Evolutionary conservation across 192 early-diverging fungal species (phyloP).

Genomic region (Cladochytrium replicatum): DNA sequence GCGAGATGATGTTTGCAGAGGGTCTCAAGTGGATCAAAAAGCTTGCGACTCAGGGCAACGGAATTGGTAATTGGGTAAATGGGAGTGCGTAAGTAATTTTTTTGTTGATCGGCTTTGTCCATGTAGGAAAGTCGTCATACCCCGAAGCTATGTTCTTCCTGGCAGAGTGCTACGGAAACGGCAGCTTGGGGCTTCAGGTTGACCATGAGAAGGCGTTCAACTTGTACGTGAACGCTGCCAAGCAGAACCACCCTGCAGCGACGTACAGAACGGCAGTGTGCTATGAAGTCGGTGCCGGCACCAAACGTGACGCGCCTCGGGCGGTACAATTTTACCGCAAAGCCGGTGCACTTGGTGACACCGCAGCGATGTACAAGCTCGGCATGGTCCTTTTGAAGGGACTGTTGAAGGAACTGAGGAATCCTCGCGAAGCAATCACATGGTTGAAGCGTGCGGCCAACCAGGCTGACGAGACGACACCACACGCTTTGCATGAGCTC

Average conservation of each 20-base stretch:
- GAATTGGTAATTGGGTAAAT: constrained; percentile 22
- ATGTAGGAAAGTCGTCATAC: constrained; percentile 58
- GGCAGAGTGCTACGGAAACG: constrained; percentile 81
- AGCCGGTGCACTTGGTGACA: constrained; percentile 79
- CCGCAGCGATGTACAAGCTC: constrained; percentile 95
- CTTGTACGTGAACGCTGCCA: constrained; percentile 85
- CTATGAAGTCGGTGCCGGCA: constrained; percentile 93
- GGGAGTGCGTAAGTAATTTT: no score
- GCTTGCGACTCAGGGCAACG: constrained; percentile 43
- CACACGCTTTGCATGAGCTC: constrained; percentile 89
- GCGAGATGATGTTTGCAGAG: constrained; percentile 65
- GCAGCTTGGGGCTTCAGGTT: constrained; percentile 60
- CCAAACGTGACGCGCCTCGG: constrained; percentile 66
- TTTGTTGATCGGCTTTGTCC: no score
- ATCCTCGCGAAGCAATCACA: constrained; percentile 87
- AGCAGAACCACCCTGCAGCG: constrained; percentile 81
- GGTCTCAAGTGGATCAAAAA: constrained; percentile 81
- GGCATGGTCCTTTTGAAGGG: constrained; percentile 88
- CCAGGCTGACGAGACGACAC: constrained; percentile 82
- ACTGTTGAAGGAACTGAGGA: constrained; percentile 55
- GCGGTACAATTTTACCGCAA: constrained; percentile 90
- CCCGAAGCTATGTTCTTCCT: constrained; percentile 90
- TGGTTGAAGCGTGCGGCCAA: constrained; percentile 89
- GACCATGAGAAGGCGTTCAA: constrained; percentile 87
- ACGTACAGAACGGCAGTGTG: constrained; percentile 93